Percentiles rank a stretch among this genome's conserved stretches.
phyloP scores from a whole-genome alignment of 768 basidiomycete species.

The Pholiota molesta region DNA sequence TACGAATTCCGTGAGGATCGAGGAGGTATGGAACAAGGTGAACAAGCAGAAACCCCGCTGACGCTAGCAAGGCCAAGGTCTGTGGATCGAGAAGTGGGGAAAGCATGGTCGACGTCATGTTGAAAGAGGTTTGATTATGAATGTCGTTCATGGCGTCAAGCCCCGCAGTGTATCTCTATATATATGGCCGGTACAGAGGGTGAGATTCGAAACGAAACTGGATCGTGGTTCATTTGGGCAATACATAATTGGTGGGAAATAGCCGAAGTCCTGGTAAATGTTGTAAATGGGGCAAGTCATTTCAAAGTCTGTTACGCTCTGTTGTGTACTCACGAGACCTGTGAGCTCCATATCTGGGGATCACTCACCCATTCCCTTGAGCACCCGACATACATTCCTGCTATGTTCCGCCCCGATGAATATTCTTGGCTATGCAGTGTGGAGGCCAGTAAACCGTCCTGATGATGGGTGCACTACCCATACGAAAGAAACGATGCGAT shows the following conservation, averaged over 20 bases:
- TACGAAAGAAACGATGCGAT: neutral
- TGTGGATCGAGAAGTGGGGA: constrained; percentile 22
- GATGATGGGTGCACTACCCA: neutral
- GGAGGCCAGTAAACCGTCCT: neutral
- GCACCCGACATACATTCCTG: neutral
- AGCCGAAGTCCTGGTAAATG: constrained; percentile 3
- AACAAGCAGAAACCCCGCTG: constrained; percentile 32
- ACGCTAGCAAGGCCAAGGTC: constrained; percentile 29
- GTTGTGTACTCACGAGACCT: constrained; percentile 4
- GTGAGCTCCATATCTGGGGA: neutral
- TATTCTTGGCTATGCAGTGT: neutral
- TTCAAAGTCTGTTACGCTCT: neutral
- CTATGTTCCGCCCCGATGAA: neutral
- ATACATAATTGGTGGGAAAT: neutral
- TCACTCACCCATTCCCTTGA: neutral
- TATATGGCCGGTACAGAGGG: constrained; percentile 1
- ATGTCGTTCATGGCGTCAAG: neutral
- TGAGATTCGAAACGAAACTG: constrained; percentile 3
- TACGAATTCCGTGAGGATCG: constrained; percentile 62
- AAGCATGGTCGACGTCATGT: constrained; percentile 29
- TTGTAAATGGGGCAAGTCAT: constrained; percentile 4
- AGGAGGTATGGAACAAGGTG: constrained; percentile 54
- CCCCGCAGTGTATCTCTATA: constrained; percentile 5
- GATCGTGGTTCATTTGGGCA: constrained; percentile 6
- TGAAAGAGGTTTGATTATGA: constrained; percentile 4